These are phyloP conservation scores for Brettanomyces naardenensis DNA, from an alignment of 805 yeast genomes.

Conservation along the genomic window DNA sequence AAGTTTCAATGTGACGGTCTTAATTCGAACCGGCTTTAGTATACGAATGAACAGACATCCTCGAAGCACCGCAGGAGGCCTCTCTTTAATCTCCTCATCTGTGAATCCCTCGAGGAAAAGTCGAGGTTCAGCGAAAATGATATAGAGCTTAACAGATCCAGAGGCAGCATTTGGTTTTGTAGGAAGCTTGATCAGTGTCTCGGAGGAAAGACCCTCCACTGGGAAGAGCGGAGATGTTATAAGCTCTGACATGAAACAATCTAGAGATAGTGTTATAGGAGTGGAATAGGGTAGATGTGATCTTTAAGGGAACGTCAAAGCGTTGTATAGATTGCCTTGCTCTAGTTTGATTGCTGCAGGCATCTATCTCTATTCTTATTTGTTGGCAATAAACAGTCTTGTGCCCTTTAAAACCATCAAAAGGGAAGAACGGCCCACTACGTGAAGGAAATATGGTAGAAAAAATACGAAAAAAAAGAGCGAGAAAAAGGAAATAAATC, in stretches of 20 bases:
- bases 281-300: no score
- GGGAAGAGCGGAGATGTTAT: conserved; percentile 41
- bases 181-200: conserved; percentile 41
- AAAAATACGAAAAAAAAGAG: no score
- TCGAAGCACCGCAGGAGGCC: conserved; percentile 74
- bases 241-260: conserved; percentile 2
- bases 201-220: conserved; percentile 26
- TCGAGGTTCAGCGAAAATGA: conserved; percentile 73
- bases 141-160: conserved; percentile 58
- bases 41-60: conserved; percentile 71
- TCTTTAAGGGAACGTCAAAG: no score
- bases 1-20: conserved; percentile 51
- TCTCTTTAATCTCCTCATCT: conserved; percentile 47
- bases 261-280: no score
- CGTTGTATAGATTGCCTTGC: no score
- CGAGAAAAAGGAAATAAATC: no score
- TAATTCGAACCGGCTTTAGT: conserved; percentile 63
- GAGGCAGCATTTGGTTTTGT: conserved; percentile 52
- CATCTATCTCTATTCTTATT: not conserved
- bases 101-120: conserved; percentile 80
- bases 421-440: no score
- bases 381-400: no score
- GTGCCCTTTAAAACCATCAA: no score
- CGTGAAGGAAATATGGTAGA: no score
- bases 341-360: not conserved